Evolutionary conservation across 371 early-diverging fungal species (phyloP), one percentile per base, ranked within the genome.

Genomic region (Dichotomocladium elegans): DNA sequence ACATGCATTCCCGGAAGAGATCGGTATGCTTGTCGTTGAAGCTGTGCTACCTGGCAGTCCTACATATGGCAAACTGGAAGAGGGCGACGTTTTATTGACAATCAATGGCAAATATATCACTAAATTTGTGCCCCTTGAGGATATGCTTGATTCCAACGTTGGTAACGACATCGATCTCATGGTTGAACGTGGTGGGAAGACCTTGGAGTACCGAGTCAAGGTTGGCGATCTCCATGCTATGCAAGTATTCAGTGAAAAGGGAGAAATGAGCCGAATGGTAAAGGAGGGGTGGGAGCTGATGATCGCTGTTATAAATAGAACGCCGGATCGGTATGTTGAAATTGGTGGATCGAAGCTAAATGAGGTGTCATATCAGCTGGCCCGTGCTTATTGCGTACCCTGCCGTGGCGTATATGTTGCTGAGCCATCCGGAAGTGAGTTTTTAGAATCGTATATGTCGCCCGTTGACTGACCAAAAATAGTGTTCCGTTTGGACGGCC

Each of bases 311-410:
- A 12, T 37, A 3, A 5, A 15, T 40, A 77, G 77, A 48, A 90
- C 92, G 10, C 92, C 93, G 4, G 77, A 84, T 68, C 72, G 83
- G 14, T 88, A 81, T 61, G 79, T 96, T 10, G 92, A 95, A 64
- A 76, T 94, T 30, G 96, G 97, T 50, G 98, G 96, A 22, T 85
- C 85, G 6, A 86, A 83, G 41, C 72, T 95, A 43, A 89, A 95
- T 63, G 83, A 92, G 55, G 72, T 95, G 2, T 89, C 90, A 17
- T 96, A 92, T 63, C 94, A 94, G 70, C 74, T 94, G 19, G 95
- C 95, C 0, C 73, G 89, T 47, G 77, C 82, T 10, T 92, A 86
- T 58, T 81, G 81, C 35, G 81, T 90, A n/a, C 91, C 93, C 4
- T 84, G 84, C n/a, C 81, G 80, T 34, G 94, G 95, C 17, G 91